Conservation (phyloP, 805 yeast genomes). For the Kuraishia molischiana region DNA sequence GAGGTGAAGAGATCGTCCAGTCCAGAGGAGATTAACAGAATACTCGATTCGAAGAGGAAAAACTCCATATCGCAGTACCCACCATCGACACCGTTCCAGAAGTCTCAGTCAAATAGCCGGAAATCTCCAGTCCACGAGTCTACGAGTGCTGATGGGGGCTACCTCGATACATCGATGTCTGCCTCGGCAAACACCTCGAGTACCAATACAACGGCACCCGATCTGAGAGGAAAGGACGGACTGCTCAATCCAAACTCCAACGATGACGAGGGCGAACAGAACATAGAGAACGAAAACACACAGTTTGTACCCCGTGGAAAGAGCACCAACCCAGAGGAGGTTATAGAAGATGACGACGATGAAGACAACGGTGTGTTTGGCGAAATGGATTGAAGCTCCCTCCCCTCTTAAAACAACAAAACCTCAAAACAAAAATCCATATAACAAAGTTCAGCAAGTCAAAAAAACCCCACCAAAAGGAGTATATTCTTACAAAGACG, state of each 20-base stretch:
- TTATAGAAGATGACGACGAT: constrained; percentile 8
- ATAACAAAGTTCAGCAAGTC: too few relatives aligned
- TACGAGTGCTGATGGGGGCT: constrained; percentile 22
- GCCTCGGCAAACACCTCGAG: neutral
- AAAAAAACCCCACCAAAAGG: too few relatives aligned
- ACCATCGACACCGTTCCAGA: constrained; percentile 19
- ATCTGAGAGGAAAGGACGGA: constrained; percentile 7
- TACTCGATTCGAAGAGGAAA: constrained; percentile 15
- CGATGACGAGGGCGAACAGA: constrained; percentile 11
- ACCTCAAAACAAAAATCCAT: neutral
- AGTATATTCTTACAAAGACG: too few relatives aligned
- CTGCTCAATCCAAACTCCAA: constrained; percentile 8
- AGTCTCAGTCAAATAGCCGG: constrained; percentile 5
- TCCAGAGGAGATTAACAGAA: neutral
- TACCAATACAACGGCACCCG: neutral
- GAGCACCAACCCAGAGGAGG: too few relatives aligned
- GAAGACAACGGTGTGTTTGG: constrained; percentile 26
- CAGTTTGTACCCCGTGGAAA: neutral
- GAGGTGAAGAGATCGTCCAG: neutral
- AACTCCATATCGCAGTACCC: constrained; percentile 36
- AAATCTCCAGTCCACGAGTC: constrained; percentile 7
- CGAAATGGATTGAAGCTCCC: constrained; percentile 19
- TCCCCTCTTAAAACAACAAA: neutral
- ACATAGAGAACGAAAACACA: constrained; percentile 6
- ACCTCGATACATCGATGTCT: constrained; percentile 15